Conservation (phyloP, 78 protist genomes). For the slime mould (Dictyostelium discoideum) region dicty_2.7 NC_007088.5:5877501-5878000, state of each 20-base stretch:
- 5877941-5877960: neutral
- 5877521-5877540: conserved; percentile 98
- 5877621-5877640: conserved; percentile 43
- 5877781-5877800: no score
- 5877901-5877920: neutral
- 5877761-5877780: no score
- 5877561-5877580: conserved; percentile 93
- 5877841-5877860: neutral
- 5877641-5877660: conserved; percentile 40
- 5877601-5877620: conserved; percentile 69
- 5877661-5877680: neutral
- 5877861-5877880: neutral
- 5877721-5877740: neutral
- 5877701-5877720: neutral
- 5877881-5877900: neutral
- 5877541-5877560: conserved; percentile 95
- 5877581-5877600: conserved; percentile 88
- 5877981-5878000: neutral
- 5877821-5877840: neutral
- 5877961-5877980: neutral
- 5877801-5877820: neutral
- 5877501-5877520: conserved; percentile 93
- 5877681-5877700: neutral
- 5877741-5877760: neutral
- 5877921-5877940: neutral